A percentile compares a stretch with the other conserved stretches of the same genome.
phyloP scores from a whole-genome alignment of 192 early-diverging fungal species.

The Podila epicladia region DNA sequence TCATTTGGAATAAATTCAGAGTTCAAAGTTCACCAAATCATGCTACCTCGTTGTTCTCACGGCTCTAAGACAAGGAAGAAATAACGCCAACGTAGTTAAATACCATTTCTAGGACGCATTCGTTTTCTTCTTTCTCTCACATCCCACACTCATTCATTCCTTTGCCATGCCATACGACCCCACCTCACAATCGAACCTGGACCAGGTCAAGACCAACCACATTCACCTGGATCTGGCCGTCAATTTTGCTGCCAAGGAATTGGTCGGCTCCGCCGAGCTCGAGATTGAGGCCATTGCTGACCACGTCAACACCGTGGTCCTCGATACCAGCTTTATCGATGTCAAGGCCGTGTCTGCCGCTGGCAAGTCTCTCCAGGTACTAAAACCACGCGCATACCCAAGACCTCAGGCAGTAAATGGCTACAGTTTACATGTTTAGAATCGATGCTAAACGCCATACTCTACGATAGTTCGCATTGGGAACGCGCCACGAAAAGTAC shows the following conservation, averaged over 20 bases:
- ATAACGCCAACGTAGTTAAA: no score
- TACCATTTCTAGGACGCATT: neutral
- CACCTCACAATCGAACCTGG: slow-evolving; percentile 84
- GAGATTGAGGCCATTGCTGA: slow-evolving; percentile 64
- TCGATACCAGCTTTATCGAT: slow-evolving; percentile 75
- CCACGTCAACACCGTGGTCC: slow-evolving; percentile 66
- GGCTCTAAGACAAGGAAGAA: no score
- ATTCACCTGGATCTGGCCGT: slow-evolving; percentile 79
- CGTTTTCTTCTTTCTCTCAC: neutral
- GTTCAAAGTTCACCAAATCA: no score
- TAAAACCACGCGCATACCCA: no score
- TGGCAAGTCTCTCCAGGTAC: slow-evolving; percentile 42
- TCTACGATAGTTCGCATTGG: slow-evolving; percentile 52
- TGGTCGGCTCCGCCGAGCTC: slow-evolving; percentile 76
- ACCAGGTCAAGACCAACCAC: slow-evolving; percentile 77
- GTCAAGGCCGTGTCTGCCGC: slow-evolving; percentile 53
- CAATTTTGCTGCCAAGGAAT: slow-evolving; percentile 77
- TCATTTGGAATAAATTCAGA: no score
- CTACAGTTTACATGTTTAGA: no score
- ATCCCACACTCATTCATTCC: neutral
- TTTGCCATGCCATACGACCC: slow-evolving; percentile 72
- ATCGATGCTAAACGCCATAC: no score
- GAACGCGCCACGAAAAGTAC: slow-evolving; percentile 67
- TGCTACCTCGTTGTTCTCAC: no score
- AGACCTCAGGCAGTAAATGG: no score